Evolutionary conservation across 2,329 filamentous ascomycete species (phyloP), one percentile per base, ranked within the genome.

Genomic region (Xylogone sp.): DNA sequence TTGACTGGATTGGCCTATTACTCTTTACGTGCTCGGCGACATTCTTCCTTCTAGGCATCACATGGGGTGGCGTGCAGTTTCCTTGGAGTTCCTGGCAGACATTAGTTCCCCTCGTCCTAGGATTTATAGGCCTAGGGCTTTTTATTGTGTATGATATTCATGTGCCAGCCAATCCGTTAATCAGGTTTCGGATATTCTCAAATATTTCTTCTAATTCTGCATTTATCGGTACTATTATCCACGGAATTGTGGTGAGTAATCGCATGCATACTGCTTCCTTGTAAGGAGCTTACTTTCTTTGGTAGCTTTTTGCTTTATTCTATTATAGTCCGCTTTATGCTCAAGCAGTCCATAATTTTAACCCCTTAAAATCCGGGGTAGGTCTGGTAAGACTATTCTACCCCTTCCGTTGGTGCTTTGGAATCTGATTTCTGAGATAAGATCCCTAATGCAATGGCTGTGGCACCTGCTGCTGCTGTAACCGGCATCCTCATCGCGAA

Each of bases 41-140:
- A 0, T 75, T 74, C 31, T 78, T 85, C 59, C 65, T 85, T 27
- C 79, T 84, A 43, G 77, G 79, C 0, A 63, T 86, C 3, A 81
- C 81, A 1, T 83, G 80, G 72, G 84, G 51, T 31, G 83, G 82
- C 22, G 74, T 84, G 13, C 77, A 83, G 67, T 86, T 84, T 62
- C 61, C 73, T 0, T 88, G 84, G 84, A 62, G 68, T 45, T 80
- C 75, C 8, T 84, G 78, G 73, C 71, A 74, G 1, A 84, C 81
- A 0, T 66, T 87, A 3, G 72, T 83, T 0, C 83, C 83, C 0
- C 65, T 88, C 12, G 64, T 80, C 4, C 42, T 86, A 9, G 82
- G 83, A 2, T 59, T 67, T 1, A 60, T 68, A 0, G 75, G 78
- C 1, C 64, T 86, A 8, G 57, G 74, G 3, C 65, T 59, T 5